Conservation (phyloP, 352 stramenopile species). For the Phytophthora sp. region DNA sequence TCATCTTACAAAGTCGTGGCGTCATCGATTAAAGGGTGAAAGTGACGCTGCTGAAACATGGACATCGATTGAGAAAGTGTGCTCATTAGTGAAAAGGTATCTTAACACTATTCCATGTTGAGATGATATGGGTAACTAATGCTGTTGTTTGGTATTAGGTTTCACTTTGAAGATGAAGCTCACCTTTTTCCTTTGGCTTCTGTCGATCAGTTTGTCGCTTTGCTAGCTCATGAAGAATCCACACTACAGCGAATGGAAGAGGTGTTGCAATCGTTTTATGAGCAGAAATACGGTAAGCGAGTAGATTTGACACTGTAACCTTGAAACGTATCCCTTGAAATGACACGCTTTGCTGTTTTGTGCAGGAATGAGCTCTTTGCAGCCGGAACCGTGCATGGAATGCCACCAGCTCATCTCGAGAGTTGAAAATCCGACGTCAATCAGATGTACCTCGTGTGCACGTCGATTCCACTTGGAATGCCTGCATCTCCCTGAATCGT, state of each 20-base stretch:
- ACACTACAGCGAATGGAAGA: slow-evolving; percentile 47
- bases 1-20: slow-evolving; percentile 44
- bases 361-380: slow-evolving; percentile 20
- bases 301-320: too few species aligned
- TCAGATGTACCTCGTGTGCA: slow-evolving; percentile 55
- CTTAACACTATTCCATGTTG: neutral
- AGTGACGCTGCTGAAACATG: slow-evolving; percentile 35
- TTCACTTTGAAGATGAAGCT: slow-evolving; percentile 69
- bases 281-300: slow-evolving; percentile 39
- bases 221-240: slow-evolving; percentile 42
- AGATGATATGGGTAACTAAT: neutral
- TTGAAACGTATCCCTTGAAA: too few species aligned
- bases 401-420: slow-evolving; percentile 44
- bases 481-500: slow-evolving; percentile 60
- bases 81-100: slow-evolving; percentile 52
- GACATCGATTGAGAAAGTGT: slow-evolving; percentile 49
- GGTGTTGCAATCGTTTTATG: slow-evolving; percentile 40
- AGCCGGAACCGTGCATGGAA: slow-evolving; percentile 44
- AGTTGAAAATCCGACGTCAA: slow-evolving; percentile 39
- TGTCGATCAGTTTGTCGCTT: slow-evolving; percentile 40
- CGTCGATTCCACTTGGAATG: slow-evolving; percentile 61
- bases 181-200: slow-evolving; percentile 68
- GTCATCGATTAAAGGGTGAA: slow-evolving; percentile 15
- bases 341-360: neutral
- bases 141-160: slow-evolving; percentile 28